Percentiles rank a stretch among this genome's conserved stretches.
phyloP scores from a whole-genome alignment of 805 yeast species.

The Vanderwaltozyma tropicalis region DNA sequence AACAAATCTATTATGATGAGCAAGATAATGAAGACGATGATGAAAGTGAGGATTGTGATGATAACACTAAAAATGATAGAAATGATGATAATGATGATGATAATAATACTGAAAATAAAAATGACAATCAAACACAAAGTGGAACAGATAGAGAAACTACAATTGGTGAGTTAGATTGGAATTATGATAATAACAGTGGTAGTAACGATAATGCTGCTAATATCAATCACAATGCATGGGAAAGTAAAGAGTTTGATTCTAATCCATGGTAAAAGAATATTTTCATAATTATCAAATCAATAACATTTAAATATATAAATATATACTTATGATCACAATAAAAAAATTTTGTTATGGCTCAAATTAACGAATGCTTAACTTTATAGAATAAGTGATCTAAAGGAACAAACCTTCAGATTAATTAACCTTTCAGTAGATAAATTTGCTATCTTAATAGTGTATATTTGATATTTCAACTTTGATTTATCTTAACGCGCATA shows the following conservation, averaged over 20 bases:
- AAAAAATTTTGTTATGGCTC: too few relatives aligned
- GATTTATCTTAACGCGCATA: too few relatives aligned
- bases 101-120: neutral
- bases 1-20: slow-evolving; percentile 10
- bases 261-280: slow-evolving; percentile 50
- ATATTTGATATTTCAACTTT: too few relatives aligned
- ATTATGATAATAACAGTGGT: slow-evolving; percentile 44
- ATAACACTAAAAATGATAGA: slow-evolving; percentile 7
- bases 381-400: too few relatives aligned
- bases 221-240: slow-evolving; percentile 29
- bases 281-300: too few relatives aligned
- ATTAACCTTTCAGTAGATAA: too few relatives aligned
- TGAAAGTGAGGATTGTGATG: slow-evolving; percentile 8
- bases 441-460: too few relatives aligned
- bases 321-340: too few relatives aligned
- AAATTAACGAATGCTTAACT: too few relatives aligned
- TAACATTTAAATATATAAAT: too few relatives aligned
- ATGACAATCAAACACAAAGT: slow-evolving; percentile 4
- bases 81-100: slow-evolving; percentile 1
- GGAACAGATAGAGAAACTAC: slow-evolving; percentile 41
- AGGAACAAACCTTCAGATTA: too few relatives aligned
- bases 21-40: slow-evolving; percentile 8
- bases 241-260: slow-evolving; percentile 40
- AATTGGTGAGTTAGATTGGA: slow-evolving; percentile 39
- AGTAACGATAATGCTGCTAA: slow-evolving; percentile 32